phyloP scores from a whole-genome alignment of 257 asterid species.

The Rubia yunnanensis region DNA sequence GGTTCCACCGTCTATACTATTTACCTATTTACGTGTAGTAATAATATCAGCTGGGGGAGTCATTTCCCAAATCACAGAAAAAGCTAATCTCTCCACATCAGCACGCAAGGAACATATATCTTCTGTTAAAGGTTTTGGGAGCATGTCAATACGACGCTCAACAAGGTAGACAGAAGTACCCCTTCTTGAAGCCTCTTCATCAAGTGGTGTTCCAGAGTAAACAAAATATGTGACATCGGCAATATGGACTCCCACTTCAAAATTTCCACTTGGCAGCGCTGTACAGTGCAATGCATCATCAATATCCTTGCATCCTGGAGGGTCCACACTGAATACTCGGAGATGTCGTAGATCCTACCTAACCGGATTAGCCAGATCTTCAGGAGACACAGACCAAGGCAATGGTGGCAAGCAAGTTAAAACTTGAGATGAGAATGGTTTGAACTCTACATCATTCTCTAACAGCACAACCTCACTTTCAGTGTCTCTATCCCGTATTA shows the following conservation, averaged over 20 bases:
- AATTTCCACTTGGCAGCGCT: conserved; percentile 80
- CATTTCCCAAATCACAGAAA: conserved; percentile 99
- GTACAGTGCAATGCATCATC: conserved; percentile 97
- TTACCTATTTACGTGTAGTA: no score
- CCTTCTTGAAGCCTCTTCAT: conserved; percentile 95
- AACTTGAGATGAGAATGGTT: conserved; percentile 94
- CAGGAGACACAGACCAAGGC: conserved; percentile 86
- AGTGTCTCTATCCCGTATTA: conserved; percentile 90
- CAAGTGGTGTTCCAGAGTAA: conserved; percentile 84
- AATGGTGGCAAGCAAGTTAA: conserved; percentile 95
- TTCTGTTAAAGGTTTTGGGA: conserved; percentile 98
- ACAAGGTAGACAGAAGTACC: conserved; percentile 99
- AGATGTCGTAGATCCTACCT: conserved; percentile 83
- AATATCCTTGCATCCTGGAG: conserved; percentile 98
- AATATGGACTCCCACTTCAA: conserved; percentile 99
- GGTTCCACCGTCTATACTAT: no score
- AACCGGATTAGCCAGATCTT: conserved; percentile 64
- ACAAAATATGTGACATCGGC: conserved; percentile 99
- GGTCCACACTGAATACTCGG: conserved; percentile 96
- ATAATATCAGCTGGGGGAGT: conserved; percentile 85
- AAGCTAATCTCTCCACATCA: conserved; percentile 92
- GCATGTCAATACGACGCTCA: conserved; percentile 98
- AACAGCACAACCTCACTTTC: conserved; percentile 95
- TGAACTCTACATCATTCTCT: conserved; percentile 90
- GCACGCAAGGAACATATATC: conserved; percentile 93